A percentile compares a stretch with the other conserved stretches of the same genome.
phyloP scores from a whole-genome alignment of 78 protist species.

The Bodo saltans region DNA sequence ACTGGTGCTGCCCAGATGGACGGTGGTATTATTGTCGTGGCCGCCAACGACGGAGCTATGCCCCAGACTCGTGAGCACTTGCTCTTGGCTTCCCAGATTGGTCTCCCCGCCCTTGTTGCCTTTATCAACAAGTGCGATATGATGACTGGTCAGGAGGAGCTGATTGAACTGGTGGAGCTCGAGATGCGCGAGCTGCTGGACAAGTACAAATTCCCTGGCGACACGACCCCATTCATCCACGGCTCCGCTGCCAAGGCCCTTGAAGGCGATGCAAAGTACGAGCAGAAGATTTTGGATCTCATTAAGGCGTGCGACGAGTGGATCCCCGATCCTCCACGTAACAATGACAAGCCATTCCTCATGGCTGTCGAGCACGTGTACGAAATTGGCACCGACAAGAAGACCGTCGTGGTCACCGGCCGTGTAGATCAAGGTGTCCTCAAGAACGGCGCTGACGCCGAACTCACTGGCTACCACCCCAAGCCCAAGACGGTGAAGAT shows the following conservation, averaged over 20 bases:
- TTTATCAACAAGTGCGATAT: conserved; percentile 58
- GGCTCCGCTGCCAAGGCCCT: conserved; percentile 83
- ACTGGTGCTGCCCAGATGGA: conserved; percentile 73
- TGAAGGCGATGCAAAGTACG: conserved; percentile 40
- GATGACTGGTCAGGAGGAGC: conserved; percentile 80
- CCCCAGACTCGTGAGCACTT: conserved; percentile 74
- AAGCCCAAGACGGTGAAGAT: conserved; percentile 11
- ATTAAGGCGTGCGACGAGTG: conserved; percentile 70
- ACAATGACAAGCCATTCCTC: conserved; percentile 83
- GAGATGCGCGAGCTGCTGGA: conserved; percentile 73
- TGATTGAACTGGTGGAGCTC: conserved; percentile 87
- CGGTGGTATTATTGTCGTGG: conserved; percentile 33
- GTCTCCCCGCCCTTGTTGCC: conserved; percentile 52
- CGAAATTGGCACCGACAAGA: conserved; percentile 61
- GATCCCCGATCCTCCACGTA: conserved; percentile 62
- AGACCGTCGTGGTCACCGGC: conserved; percentile 94
- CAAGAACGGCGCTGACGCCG: conserved; percentile 53
- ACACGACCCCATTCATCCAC: conserved; percentile 45
- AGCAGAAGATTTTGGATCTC: conserved; percentile 62
- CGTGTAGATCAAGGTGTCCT: conserved; percentile 80
- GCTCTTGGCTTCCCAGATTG: conserved; percentile 48
- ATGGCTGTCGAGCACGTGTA: conserved; percentile 88
- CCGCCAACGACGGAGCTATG: conserved; percentile 35
- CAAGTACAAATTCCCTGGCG: conserved; percentile 81
- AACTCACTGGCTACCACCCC: conserved; percentile 4